A percentile compares a stretch with the other conserved stretches of the same genome.
These are phyloP conservation scores for Ceratocystis lukuohia DNA, from an alignment of 2,329 filamentous ascomycete genomes.

Conservation along the genomic window DNA sequence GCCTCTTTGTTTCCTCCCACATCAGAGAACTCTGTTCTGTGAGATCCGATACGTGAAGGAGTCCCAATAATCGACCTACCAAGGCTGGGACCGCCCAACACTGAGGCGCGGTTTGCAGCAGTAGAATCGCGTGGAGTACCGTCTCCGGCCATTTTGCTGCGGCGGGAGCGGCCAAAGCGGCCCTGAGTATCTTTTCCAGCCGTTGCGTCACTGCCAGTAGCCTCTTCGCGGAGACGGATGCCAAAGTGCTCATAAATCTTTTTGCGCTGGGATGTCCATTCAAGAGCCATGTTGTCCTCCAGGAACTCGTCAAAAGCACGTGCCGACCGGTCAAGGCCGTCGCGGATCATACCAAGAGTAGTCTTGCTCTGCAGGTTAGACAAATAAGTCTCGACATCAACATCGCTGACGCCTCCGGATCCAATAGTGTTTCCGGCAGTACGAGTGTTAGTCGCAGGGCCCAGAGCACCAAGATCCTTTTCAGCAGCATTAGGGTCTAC, in stretches of 20 bases:
- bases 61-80: conserved; percentile 80
- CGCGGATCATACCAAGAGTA: conserved; percentile 78
- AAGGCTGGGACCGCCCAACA: conserved; percentile 49
- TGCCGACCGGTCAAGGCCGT: conserved; percentile 78
- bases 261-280: conserved; percentile 89
- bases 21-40: conserved; percentile 55
- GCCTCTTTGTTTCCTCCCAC: conserved; percentile 42
- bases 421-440: conserved; percentile 7
- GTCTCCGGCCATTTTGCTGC: conserved; percentile 36
- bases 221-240: conserved; percentile 47
- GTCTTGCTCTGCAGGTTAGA: conserved; percentile 80
- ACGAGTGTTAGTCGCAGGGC: conserved; percentile 25
- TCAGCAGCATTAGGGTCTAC: conserved; percentile 77
- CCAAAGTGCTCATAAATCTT: conserved; percentile 95
- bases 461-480: conserved; percentile 60
- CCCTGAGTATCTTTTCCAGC: conserved; percentile 38
- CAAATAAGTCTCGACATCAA: conserved; percentile 67
- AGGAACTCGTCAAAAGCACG: conserved; percentile 88
- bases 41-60: conserved; percentile 52
- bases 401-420: conserved; percentile 37
- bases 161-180: conserved; percentile 44
- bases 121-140: conserved; percentile 39
- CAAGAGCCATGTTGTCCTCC: conserved; percentile 85
- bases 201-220: conserved; percentile 25
- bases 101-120: conserved; percentile 34